phyloP scores from a whole-genome alignment of 2,329 filamentous ascomycete genomes.

The Trichoderma sp. region DNA sequence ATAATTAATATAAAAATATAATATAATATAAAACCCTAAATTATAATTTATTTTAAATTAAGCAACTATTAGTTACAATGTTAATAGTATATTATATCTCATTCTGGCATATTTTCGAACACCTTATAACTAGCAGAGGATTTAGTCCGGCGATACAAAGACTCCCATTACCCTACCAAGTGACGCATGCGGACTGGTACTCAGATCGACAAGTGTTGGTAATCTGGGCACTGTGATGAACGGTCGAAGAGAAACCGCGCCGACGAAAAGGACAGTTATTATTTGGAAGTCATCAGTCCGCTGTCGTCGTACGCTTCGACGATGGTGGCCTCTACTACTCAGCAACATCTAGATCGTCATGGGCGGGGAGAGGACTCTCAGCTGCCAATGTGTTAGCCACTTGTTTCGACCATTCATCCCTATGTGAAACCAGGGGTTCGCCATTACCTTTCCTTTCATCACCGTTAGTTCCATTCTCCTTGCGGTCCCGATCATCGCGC shows the following conservation, averaged over 20 bases:
- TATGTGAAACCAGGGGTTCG: conserved; percentile 6
- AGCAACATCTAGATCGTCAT: conserved; percentile 95
- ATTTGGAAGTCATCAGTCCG: not conserved
- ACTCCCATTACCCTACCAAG: not conserved
- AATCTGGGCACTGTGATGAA: conserved; percentile 19
- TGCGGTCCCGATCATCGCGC: conserved; percentile 71
- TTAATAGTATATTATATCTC: not conserved
- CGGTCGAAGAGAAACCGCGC: conserved; percentile 4
- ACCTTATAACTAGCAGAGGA: conserved; percentile 19
- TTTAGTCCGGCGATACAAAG: not conserved
- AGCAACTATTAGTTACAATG: conserved; percentile 19
- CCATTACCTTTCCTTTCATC: conserved; percentile 85
- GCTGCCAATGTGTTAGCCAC: conserved; percentile 37
- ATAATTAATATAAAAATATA: not conserved
- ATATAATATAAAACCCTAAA: not conserved
- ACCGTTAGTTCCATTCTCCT: conserved; percentile 77
- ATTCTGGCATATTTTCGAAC: conserved; percentile 10
- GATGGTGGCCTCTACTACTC: conserved; percentile 55
- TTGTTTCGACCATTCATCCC: not conserved
- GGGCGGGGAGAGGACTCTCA: conserved; percentile 77
- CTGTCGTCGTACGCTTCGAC: conserved; percentile 17
- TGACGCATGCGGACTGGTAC: not conserved
- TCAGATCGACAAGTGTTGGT: not conserved
- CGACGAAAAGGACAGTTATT: not conserved
- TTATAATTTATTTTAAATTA: conserved; percentile 12